Evolutionary conservation across 768 basidiomycete genomes (phyloP), one percentile per base, ranked within the genome.

Genomic region (Mycena pura): DNA sequence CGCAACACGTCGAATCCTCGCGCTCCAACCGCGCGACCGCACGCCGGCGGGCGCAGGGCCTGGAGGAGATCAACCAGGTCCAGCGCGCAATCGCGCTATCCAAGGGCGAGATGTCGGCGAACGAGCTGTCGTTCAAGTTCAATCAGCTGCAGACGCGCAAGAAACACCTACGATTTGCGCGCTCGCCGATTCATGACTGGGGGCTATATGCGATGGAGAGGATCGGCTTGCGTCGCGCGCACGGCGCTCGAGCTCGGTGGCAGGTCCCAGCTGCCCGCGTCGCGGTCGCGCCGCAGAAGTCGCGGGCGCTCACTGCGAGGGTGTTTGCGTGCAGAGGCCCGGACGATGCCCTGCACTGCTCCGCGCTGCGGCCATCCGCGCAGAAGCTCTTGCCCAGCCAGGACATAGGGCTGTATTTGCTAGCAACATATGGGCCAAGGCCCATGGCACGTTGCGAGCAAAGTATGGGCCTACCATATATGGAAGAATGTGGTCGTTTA

Each of bases 181-280:
- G 95, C 39, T 95, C 93, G 24, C 95, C 95, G 17, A 99, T 99
- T 60, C 96, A 99, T 71, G 96, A 96, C 68, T 99, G 96, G 92
- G 97, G 97, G 5, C 73, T 99, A 70, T 99, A 98, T 73, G 96
- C 97, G 28, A 92, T 97, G 92, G 97, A 99, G 80, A 86, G 87
- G 70, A 98, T 99, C 66, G n/a, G n/a, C n/a, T n/a, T n/a, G n/a
- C n/a, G n/a, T 86, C 91, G 7, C 80, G 85, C 34, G 95, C 51
- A 86, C 88, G 19, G 88, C 88, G 24, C 76, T 98, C 6, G 92
- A 93, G 67, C 76, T 92, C 11, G 83, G 83, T 3, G 69, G 63
- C n/a, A 65, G 75, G 0, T 45, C 49, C 25, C 71, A 69, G 2
- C 39, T 66, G 4, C 64, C 45, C 4, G 74, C 73, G 2, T 76